phyloP scores from a whole-genome alignment of 2,329 filamentous ascomycete genomes.

The Talaromyces pinophilus region DNA sequence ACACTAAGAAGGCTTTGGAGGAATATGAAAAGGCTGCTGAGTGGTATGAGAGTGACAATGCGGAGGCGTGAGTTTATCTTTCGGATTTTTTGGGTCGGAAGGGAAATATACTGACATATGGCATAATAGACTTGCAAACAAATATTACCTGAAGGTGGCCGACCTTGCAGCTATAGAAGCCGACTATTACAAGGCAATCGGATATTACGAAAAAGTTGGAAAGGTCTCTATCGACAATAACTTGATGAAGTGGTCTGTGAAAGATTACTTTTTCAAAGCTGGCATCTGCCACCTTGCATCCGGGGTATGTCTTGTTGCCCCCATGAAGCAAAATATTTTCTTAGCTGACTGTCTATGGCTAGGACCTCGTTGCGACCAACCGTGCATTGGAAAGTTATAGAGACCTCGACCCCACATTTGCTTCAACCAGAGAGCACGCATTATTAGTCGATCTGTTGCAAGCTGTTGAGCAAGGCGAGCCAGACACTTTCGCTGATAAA shows the following conservation, averaged over 20 bases:
- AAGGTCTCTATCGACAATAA: slow-evolving; percentile 80
- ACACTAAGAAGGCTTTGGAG: slow-evolving; percentile 75
- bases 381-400: slow-evolving; percentile 80
- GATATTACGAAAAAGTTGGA: slow-evolving; percentile 81
- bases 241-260: slow-evolving; percentile 89
- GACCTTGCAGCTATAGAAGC: slow-evolving; percentile 79
- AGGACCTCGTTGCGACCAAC: slow-evolving; percentile 75
- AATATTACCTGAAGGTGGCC: slow-evolving; percentile 87
- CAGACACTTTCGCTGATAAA: slow-evolving; percentile 81
- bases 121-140: slow-evolving; percentile 73
- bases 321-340: not conserved
- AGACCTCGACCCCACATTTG: slow-evolving; percentile 76
- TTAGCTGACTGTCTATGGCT: slow-evolving; percentile 12
- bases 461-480: slow-evolving; percentile 74
- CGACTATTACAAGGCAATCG: slow-evolving; percentile 82
- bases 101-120: not conserved
- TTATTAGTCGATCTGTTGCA: slow-evolving; percentile 75
- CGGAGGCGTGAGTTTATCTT: slow-evolving; percentile 64
- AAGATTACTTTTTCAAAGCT: slow-evolving; percentile 93
- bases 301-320: slow-evolving; percentile 39
- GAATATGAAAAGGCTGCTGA: slow-evolving; percentile 82
- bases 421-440: slow-evolving; percentile 75
- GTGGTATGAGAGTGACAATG: slow-evolving; percentile 88
- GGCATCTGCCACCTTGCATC: slow-evolving; percentile 83
- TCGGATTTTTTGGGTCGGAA: not conserved